phyloP scores from a whole-genome alignment of 1,284 basidiomycete genomes.

The Pascua sp. region DNA sequence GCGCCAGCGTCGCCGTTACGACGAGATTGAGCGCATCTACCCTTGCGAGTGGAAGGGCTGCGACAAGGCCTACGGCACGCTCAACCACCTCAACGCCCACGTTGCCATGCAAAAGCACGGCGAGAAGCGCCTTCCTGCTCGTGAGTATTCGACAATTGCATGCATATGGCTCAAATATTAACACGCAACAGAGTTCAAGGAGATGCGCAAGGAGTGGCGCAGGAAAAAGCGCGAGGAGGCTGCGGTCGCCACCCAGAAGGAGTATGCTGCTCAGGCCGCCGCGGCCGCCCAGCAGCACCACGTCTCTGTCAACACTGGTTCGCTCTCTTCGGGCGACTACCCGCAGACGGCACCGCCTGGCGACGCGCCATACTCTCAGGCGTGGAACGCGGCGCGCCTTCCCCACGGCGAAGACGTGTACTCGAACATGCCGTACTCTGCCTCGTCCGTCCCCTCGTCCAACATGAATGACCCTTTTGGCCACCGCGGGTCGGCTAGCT shows the following conservation, averaged over 20 bases:
- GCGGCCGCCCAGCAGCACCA: constrained; percentile 4
- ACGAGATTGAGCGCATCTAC: constrained; percentile 58
- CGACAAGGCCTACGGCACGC: constrained; percentile 54
- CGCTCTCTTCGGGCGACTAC: no score
- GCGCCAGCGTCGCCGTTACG: constrained; percentile 50
- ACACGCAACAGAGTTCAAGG: constrained; percentile 78
- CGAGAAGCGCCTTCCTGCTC: constrained; percentile 53
- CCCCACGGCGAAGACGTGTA: no score
- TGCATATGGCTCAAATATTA: background rate
- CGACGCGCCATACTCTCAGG: no score
- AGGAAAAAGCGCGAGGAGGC: constrained; percentile 75
- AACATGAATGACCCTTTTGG: constrained; percentile 10
- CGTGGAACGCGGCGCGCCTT: no score
- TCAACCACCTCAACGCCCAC: constrained; percentile 59
- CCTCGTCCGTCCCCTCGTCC: background rate
- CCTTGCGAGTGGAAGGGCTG: constrained; percentile 56
- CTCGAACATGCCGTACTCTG: no score
- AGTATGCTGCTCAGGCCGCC: constrained; percentile 9
- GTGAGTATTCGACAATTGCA: constrained; percentile 35
- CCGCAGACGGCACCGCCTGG: no score
- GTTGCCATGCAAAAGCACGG: constrained; percentile 59
- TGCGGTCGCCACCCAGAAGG: constrained; percentile 25
- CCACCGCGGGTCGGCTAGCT: constrained; percentile 13
- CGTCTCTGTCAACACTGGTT: no score
- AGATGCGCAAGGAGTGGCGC: constrained; percentile 91